Evolutionary conservation across 805 yeast genomes (phyloP).

Genomic region (Wickerhamomyces pijperi): DNA sequence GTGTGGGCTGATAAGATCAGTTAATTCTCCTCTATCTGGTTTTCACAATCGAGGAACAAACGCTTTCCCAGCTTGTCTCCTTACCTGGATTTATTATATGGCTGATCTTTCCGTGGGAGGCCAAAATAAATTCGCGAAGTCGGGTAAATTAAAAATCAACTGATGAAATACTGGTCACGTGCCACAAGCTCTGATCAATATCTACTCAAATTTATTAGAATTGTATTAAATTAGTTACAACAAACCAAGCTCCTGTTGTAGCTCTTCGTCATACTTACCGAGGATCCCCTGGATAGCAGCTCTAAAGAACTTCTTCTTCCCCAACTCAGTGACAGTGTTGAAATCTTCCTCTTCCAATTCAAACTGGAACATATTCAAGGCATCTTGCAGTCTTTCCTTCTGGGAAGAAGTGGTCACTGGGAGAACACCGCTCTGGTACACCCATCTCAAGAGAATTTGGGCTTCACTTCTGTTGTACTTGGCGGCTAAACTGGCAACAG

Average conservation of each 20-base stretch:
- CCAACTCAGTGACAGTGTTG: slow-evolving; percentile 25
- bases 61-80: no score
- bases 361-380: slow-evolving; percentile 43
- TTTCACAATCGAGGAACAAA: no score
- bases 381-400: slow-evolving; percentile 38
- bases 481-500: slow-evolving; percentile 28
- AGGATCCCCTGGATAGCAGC: slow-evolving; percentile 6
- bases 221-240: no score
- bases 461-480: slow-evolving; percentile 46
- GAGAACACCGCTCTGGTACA: slow-evolving; percentile 43
- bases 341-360: slow-evolving; percentile 38
- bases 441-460: slow-evolving; percentile 56
- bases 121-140: no score
- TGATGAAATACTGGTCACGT: no score
- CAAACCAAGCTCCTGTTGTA: not conserved
- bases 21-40: no score
- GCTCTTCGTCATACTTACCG: slow-evolving; percentile 3
- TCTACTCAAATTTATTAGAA: no score
- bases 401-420: slow-evolving; percentile 61
- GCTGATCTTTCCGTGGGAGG: no score
- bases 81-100: no score
- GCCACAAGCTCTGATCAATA: no score
- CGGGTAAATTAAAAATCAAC: no score
- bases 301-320: slow-evolving; percentile 19
- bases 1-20: no score